These are phyloP conservation scores for Gremmenia infestans DNA, from an alignment of 2,329 filamentous ascomycete species.

Conservation along the genomic window DNA sequence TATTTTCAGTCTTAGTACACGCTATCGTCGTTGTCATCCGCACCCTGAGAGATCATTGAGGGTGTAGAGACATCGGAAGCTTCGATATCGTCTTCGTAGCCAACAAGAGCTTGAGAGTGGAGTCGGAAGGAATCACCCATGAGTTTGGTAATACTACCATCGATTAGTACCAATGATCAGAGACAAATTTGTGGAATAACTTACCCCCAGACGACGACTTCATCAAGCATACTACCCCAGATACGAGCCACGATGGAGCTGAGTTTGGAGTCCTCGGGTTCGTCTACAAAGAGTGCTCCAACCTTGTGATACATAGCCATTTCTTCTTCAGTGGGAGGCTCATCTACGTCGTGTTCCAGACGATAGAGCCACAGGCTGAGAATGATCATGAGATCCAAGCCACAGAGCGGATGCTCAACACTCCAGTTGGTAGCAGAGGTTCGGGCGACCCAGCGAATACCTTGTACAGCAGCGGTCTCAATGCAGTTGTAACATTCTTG, in stretches of 20 bases:
- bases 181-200: constrained; percentile 37
- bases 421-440: constrained; percentile 99
- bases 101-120: constrained; percentile 88
- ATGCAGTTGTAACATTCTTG: constrained; percentile 97
- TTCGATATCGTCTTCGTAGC: constrained; percentile 83
- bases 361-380: constrained; percentile 97
- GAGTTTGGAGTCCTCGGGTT: constrained; percentile 76
- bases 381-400: constrained; percentile 95
- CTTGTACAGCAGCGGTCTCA: constrained; percentile 89
- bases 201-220: constrained; percentile 99
- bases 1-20: constrained; percentile 47
- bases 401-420: constrained; percentile 93
- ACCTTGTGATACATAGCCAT: constrained; percentile 89
- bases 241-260: constrained; percentile 93
- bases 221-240: constrained; percentile 97
- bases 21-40: constrained; percentile 59
- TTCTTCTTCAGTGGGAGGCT: constrained; percentile 80
- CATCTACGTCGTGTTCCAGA: constrained; percentile 91
- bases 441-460: constrained; percentile 95
- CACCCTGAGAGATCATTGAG: constrained; percentile 67
- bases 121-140: constrained; percentile 99
- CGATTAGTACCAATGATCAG: constrained; percentile 39
- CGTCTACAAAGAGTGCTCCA: constrained; percentile 83
- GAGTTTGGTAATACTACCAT: constrained; percentile 74
- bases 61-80: constrained; percentile 64